Base-by-base conservation (phyloP, 345 rosid species). In the Acer negundo region DNA sequence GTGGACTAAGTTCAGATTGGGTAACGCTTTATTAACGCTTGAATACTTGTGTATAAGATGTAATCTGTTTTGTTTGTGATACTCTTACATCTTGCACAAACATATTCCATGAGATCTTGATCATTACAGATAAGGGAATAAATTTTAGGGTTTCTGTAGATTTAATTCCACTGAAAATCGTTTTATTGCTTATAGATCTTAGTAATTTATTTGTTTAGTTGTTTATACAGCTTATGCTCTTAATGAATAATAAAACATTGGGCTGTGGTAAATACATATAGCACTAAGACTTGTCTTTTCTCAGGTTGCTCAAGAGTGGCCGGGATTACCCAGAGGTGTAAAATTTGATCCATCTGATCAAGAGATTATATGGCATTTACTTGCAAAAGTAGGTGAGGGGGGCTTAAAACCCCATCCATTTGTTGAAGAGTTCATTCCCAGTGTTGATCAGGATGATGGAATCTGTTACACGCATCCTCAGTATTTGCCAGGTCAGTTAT, bases 401-500 rank as follows among this genome's bases (percentile, higher is more conserved):
- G 89, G 83, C 64, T 74, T 79, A 17, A 82, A 77, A 64, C 75
- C 91, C 61, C 99, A 96, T 81, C 97, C 97, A 0, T 96, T 92
- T 77, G 91, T 90, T 10, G 78, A 88, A 10, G 98, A 94, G 83
- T 96, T 96, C 83, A 86, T 96, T 64, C 97, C 90, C 20, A 94
- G 93, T 55, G 90, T 96, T 31, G 75, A 87, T 49, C 86, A 92
- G 76, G 97, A 92, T 78, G 97, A 89, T 82, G 98, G 99, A 55
- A 96, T 96, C 84, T 96, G 99, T 76, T 94, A 96, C 82, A 89
- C 99, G 1, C 99, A 96, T 89, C 99, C 99, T 79, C 87, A 85
- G 85, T 89, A 94, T 73, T 84, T 96, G 76, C 99, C 99, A 78
- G 98, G 99, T 93, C 69, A 75, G 77, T 46, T 28, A 65, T 59